Evolutionary conservation across 768 basidiomycete species (phyloP), one percentile per base, ranked within the genome.

Genomic region (Trichaptum fuscoviolaceum): DNA sequence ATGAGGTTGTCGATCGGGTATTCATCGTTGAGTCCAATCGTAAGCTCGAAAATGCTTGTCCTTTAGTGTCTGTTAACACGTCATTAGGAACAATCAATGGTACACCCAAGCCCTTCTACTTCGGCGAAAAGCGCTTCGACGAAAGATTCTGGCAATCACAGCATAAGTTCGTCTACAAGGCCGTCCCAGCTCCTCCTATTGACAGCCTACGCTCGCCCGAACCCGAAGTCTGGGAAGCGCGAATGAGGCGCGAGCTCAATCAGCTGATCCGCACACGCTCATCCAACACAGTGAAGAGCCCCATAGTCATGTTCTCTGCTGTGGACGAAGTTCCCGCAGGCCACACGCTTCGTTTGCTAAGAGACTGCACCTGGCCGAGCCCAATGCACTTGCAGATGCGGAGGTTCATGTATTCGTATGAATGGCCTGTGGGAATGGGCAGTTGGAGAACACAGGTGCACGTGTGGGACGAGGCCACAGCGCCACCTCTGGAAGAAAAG

Each of bases 291-390:
- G 77, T 35, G 62, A 73, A 7, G 63, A 70, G 77, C 58, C 73
- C 77, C n/a, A 76, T 87, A 57, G 82, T 87, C 52, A 73, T 88
- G 65, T 86, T 88, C 82, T 83, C 84, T 8, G 87, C 88, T 71
- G 73, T 87, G 15, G 87, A 88, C 71, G 88, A 89, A 73, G 81
- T 89, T 58, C 86, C 86, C 4, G 78, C 83, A 0, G 74, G 75
- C 10, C 81, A 84, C 66, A 84, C 87, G 26, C 71, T 87, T 18
- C 71, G 76, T 42, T 78, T 89, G 4, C 76, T 88, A 58, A 80
- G 80, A 71, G 73, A 76, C 36, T 89, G 86, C 72, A 82, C 83
- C 63, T 86, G 83, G 69, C 83, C 82, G 17, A 68, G 72, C 25
- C 78, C 82, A 24, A 77, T 89, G 24, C 88, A 88, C 70, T 80